A percentile compares a stretch with the other conserved stretches of the same genome.
Conservation (phyloP, 257 asterid species). For the Petrea volubilis region DNA sequence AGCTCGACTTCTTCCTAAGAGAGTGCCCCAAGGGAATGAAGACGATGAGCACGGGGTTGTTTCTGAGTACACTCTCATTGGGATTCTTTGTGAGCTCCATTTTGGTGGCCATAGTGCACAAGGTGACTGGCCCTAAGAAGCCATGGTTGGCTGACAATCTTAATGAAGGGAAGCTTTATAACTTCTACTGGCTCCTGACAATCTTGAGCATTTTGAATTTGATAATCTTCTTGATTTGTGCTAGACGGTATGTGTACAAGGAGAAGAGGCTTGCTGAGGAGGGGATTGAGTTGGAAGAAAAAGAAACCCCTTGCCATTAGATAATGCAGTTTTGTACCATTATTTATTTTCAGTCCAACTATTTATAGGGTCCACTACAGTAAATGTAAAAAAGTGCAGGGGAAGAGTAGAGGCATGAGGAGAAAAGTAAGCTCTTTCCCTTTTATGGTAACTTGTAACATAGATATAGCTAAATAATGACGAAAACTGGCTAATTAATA, state of each 20-base stretch:
- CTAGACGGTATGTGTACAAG: conserved; percentile 79
- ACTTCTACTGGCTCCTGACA: conserved; percentile 78
- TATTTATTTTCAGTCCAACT: background rate
- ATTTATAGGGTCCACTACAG: background rate
- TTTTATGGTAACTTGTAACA: background rate
- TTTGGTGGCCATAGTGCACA: conserved; percentile 66
- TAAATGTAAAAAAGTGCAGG: background rate
- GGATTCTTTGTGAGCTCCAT: conserved; percentile 73
- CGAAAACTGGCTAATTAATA: background rate
- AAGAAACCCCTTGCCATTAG: conserved; percentile 43
- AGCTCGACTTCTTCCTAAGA: conserved; percentile 76
- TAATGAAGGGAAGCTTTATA: conserved; percentile 64
- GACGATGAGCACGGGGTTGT: conserved; percentile 83
- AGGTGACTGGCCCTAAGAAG: conserved; percentile 41
- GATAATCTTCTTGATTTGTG: conserved; percentile 40
- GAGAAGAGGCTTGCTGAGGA: conserved; percentile 70
- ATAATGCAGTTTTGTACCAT: background rate
- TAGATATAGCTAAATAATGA: background rate
- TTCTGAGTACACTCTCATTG: conserved; percentile 72
- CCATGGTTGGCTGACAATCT: conserved; percentile 85
- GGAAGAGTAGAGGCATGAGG: background rate
- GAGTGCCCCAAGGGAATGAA: conserved; percentile 95
- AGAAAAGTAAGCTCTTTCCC: background rate
- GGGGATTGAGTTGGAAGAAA: conserved; percentile 71
- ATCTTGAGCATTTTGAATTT: conserved; percentile 56